Conservation (phyloP, 495 filamentous ascomycete genomes). For the Trichoderma asperelloides region DNA sequence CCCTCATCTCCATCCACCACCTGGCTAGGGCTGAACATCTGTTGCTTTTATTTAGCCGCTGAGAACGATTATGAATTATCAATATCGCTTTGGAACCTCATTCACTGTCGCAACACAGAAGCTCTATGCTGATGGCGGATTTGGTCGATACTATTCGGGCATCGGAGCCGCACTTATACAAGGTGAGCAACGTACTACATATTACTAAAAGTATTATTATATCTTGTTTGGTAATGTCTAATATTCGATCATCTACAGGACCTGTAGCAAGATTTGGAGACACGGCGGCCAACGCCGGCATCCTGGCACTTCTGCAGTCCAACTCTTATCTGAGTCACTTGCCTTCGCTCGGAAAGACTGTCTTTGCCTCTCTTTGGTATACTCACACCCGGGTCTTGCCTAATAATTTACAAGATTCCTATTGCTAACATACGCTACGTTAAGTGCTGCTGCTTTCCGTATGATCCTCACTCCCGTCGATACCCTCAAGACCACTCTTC, state of each 20-base stretch:
- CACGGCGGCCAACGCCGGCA: constrained; percentile 29
- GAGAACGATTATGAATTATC: constrained; percentile 31
- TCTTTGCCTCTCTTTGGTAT: constrained; percentile 25
- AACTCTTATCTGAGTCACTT: constrained; percentile 24
- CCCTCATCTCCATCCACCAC: neutral
- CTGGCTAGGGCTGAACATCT: neutral
- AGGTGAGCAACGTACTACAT: constrained; percentile 11
- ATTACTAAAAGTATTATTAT: neutral
- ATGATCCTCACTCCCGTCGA: constrained; percentile 28
- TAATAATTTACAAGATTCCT: neutral
- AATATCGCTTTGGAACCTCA: constrained; percentile 24
- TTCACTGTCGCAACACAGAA: constrained; percentile 19
- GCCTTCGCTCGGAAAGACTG: constrained; percentile 21
- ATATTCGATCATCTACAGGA: constrained; percentile 10
- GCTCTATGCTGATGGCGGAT: constrained; percentile 21
- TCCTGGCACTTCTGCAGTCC: constrained; percentile 23
- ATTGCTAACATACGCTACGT: neutral
- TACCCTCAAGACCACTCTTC: constrained; percentile 27
- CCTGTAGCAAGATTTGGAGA: constrained; percentile 26
- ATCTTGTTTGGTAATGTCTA: neutral
- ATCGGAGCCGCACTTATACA: constrained; percentile 26
- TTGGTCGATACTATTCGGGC: constrained; percentile 24
- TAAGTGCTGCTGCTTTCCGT: constrained; percentile 22
- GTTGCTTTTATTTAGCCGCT: constrained; percentile 17
- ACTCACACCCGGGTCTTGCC: neutral